These are phyloP conservation scores for Beauveria australis DNA, from an alignment of 2,329 filamentous ascomycete genomes.

Conservation along the genomic window DNA sequence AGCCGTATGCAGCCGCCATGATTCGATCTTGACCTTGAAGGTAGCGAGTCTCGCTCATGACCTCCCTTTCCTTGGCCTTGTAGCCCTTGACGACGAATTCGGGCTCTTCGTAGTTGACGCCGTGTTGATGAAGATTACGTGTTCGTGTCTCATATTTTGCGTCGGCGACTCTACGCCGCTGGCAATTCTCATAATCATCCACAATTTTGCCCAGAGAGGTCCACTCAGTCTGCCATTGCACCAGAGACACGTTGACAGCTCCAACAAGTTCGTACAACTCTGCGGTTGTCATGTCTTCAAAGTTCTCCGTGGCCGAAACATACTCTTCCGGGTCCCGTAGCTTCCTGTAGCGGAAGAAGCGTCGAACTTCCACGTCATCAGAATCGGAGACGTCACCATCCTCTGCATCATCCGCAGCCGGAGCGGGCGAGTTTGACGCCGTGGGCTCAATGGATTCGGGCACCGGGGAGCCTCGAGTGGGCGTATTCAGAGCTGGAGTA, in stretches of 20 bases:
- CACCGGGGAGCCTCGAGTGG: slow-evolving; percentile 30
- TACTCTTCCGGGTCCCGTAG: slow-evolving; percentile 43
- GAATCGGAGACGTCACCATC: slow-evolving; percentile 28
- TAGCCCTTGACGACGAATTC: slow-evolving; percentile 49
- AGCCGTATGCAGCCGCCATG: slow-evolving; percentile 52
- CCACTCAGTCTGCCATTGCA: slow-evolving; percentile 48
- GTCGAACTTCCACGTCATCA: slow-evolving; percentile 23
- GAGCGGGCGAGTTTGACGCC: slow-evolving; percentile 29
- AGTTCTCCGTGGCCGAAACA: slow-evolving; percentile 38
- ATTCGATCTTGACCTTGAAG: slow-evolving; percentile 47
- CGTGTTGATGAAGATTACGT: slow-evolving; percentile 31
- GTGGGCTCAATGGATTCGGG: slow-evolving; percentile 31
- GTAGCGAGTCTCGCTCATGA: slow-evolving; percentile 36
- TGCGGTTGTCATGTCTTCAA: slow-evolving; percentile 38
- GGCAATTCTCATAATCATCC: slow-evolving; percentile 50
- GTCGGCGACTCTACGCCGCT: slow-evolving; percentile 41
- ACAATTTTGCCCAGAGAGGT: slow-evolving; percentile 40
- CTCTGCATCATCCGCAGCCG: slow-evolving; percentile 27
- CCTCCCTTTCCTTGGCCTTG: slow-evolving; percentile 36
- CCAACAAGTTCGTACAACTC: slow-evolving; percentile 39
- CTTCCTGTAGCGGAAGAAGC: slow-evolving; percentile 39
- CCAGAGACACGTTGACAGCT: slow-evolving; percentile 36
- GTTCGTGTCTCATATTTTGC: slow-evolving; percentile 38
- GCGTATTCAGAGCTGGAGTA: slow-evolving; percentile 31
- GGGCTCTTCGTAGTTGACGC: slow-evolving; percentile 38